A percentile compares a stretch with the other conserved stretches of the same genome.
Evolutionary conservation across 257 asterid species (phyloP).

Genomic region (Echium plantagineum): DNA sequence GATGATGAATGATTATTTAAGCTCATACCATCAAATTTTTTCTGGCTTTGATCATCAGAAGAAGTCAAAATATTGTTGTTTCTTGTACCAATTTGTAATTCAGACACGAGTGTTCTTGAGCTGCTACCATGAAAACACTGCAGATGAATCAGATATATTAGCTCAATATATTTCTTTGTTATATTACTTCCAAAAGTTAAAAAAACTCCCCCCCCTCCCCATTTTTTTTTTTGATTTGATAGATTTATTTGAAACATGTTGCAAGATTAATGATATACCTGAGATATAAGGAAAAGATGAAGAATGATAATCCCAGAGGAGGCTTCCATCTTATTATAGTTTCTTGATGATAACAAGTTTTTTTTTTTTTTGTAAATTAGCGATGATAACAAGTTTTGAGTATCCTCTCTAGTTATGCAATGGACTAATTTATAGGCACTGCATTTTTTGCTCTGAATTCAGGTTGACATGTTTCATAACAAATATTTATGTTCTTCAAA

Average conservation of each 20-base stretch:
- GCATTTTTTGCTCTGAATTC: too few relatives aligned
- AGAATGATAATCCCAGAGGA: not conserved
- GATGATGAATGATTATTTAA: slow-evolving; percentile 12
- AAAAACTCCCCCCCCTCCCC: too few relatives aligned
- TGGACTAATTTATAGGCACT: too few relatives aligned
- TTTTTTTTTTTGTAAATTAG: too few relatives aligned
- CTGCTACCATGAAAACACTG: slow-evolving; percentile 13
- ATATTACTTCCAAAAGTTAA: too few relatives aligned
- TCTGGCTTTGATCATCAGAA: not conserved
- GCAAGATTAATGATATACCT: not conserved
- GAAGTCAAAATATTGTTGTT: not conserved
- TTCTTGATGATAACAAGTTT: not conserved
- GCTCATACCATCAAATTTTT: not conserved
- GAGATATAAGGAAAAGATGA: not conserved
- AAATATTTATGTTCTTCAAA: too few relatives aligned
- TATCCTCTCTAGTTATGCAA: too few relatives aligned
- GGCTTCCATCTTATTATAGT: not conserved
- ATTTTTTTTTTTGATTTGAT: too few relatives aligned
- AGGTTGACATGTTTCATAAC: too few relatives aligned
- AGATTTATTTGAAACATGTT: not conserved
- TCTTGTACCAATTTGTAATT: not conserved
- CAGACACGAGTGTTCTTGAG: slow-evolving; percentile 5
- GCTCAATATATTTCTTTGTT: not conserved
- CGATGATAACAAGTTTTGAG: not conserved
- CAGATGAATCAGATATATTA: not conserved